Percentiles rank a stretch among this genome's conserved stretches.
These are phyloP conservation scores for Didymella glomerata DNA, from an alignment of 2,329 filamentous ascomycete species.

Conservation along the genomic window DNA sequence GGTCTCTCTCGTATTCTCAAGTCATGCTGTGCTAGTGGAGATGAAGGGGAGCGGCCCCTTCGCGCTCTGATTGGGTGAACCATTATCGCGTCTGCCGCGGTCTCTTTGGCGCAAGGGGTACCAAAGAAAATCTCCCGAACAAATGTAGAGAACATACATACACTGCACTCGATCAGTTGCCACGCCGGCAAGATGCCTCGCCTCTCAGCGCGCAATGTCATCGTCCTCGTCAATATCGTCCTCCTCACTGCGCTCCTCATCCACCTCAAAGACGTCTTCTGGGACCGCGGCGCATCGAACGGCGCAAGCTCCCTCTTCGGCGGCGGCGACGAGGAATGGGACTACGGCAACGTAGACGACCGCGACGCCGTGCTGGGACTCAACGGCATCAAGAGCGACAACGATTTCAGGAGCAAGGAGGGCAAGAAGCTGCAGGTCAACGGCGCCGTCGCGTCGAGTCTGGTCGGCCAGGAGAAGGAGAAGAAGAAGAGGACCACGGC, in stretches of 20 bases:
- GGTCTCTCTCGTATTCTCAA: not conserved
- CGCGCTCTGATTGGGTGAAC: constrained; percentile 8
- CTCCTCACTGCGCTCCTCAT: constrained; percentile 40
- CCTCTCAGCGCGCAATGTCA: constrained; percentile 40
- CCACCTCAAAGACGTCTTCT: constrained; percentile 44
- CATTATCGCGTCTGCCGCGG: not conserved
- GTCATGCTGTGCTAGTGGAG: not conserved
- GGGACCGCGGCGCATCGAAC: constrained; percentile 21
- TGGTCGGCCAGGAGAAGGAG: not conserved
- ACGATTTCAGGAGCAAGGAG: constrained; percentile 17
- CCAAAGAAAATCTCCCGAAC: not conserved
- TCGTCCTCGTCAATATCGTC: constrained; percentile 33
- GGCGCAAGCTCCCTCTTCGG: constrained; percentile 12
- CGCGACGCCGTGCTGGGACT: constrained; percentile 9
- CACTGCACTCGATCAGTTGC: constrained; percentile 9
- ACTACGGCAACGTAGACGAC: constrained; percentile 7
- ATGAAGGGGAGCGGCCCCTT: constrained; percentile 5
- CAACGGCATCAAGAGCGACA: constrained; percentile 7
- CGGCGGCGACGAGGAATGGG: constrained; percentile 11
- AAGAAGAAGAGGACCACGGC: constrained; percentile 37
- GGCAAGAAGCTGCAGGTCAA: constrained; percentile 27
- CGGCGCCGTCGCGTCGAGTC: constrained; percentile 3
- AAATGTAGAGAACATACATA: constrained; percentile 1
- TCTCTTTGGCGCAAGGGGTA: not conserved
- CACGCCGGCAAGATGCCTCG: constrained; percentile 38